Conservation (phyloP, 2,329 filamentous ascomycete genomes). For the Venturia carpophila region DNA sequence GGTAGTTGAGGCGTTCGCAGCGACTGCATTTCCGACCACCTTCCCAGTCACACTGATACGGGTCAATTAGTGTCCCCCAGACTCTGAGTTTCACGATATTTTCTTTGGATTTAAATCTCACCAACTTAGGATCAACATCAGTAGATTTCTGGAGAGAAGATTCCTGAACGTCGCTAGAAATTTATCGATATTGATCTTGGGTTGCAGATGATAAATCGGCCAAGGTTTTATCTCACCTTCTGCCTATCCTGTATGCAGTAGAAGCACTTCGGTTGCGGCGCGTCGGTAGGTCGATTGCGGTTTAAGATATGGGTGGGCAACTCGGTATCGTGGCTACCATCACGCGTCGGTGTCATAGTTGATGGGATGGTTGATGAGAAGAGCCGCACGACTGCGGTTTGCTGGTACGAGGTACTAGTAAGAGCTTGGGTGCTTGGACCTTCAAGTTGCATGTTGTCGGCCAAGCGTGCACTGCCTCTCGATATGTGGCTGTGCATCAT, state of each 20-base stretch:
- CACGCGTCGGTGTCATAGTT: not conserved
- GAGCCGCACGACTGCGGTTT: not conserved
- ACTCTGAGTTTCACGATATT: too few relatives aligned
- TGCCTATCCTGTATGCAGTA: conserved; percentile 8
- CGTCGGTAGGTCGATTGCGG: not conserved
- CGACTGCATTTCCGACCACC: not conserved
- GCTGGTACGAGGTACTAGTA: not conserved
- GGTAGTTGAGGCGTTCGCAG: conserved; percentile 3
- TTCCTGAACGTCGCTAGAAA: too few relatives aligned
- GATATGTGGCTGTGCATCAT: too few relatives aligned
- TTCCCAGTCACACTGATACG: conserved; percentile 5
- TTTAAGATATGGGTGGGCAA: not conserved
- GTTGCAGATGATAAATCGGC: too few relatives aligned
- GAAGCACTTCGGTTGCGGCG: conserved; percentile 8
- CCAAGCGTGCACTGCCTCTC: not conserved
- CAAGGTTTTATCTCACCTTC: not conserved
- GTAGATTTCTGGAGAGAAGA: too few relatives aligned
- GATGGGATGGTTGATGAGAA: not conserved
- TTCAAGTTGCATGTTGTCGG: not conserved
- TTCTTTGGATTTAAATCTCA: too few relatives aligned
- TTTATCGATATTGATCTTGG: too few relatives aligned
- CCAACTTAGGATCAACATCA: too few relatives aligned
- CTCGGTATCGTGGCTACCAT: conserved; percentile 3
- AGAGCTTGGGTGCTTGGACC: too few relatives aligned
- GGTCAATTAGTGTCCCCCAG: too few relatives aligned